Evolutionary conservation across 805 yeast genomes (phyloP).

Genomic region (Yarrowia sp.): DNA sequence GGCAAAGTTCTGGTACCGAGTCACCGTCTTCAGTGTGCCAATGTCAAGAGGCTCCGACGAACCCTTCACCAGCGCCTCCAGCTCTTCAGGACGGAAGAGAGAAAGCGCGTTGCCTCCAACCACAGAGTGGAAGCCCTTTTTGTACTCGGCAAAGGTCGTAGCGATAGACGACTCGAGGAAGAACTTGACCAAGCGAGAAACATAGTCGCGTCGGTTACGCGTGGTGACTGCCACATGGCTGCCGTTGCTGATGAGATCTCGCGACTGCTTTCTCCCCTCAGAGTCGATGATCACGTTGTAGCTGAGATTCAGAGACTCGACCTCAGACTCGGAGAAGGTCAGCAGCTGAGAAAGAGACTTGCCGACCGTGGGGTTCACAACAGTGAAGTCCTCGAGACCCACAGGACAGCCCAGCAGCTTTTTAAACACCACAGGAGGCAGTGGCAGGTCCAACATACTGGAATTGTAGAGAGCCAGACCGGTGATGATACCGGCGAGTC

Average conservation of each 20-base stretch:
- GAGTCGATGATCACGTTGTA: constrained; percentile 61
- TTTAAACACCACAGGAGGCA: constrained; percentile 77
- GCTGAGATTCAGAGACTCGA: constrained; percentile 49
- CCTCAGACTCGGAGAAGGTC: constrained; percentile 42
- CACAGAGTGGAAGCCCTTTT: constrained; percentile 69
- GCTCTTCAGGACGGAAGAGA: constrained; percentile 75
- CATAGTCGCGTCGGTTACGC: constrained; percentile 59
- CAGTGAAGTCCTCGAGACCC: constrained; percentile 60
- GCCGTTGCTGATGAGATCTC: constrained; percentile 62
- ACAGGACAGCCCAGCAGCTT: constrained; percentile 57
- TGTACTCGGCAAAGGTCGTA: constrained; percentile 56
- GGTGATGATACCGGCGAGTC: constrained; percentile 76
- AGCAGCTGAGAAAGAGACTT: constrained; percentile 48
- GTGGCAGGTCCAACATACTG: constrained; percentile 72
- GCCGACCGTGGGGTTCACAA: constrained; percentile 68
- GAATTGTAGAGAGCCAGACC: constrained; percentile 93
- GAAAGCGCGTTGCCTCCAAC: constrained; percentile 80
- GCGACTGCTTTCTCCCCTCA: constrained; percentile 47
- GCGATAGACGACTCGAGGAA: constrained; percentile 56
- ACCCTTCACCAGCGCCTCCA: constrained; percentile 77
- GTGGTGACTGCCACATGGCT: constrained; percentile 51
- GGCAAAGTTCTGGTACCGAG: constrained; percentile 56
- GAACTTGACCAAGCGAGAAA: constrained; percentile 60
- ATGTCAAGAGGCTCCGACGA: constrained; percentile 68
- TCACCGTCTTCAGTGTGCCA: constrained; percentile 62